Evolutionary conservation across 1,139 yeast species (phyloP).

Genomic region (Scheffersomyces titani): DNA sequence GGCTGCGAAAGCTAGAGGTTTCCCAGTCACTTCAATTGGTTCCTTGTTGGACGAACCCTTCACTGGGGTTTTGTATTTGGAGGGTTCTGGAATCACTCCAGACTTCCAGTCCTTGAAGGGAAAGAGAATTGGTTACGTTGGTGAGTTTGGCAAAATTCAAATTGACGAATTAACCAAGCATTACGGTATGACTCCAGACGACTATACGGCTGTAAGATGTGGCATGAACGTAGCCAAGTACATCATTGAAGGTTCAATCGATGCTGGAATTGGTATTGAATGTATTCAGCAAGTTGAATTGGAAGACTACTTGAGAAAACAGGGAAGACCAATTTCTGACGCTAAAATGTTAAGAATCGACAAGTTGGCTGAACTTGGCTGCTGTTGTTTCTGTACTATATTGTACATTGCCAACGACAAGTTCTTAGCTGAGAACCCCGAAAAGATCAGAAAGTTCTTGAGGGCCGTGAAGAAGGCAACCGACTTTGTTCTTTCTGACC

Average conservation of each 20-base stretch:
- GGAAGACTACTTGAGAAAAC: slow-evolving; percentile 48
- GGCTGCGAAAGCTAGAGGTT: slow-evolving; percentile 62
- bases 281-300: slow-evolving; percentile 61
- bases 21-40: slow-evolving; percentile 57
- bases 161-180: slow-evolving; percentile 57
- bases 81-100: slow-evolving; percentile 51
- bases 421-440: slow-evolving; percentile 51
- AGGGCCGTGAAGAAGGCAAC: slow-evolving; percentile 53
- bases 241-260: slow-evolving; percentile 55
- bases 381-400: slow-evolving; percentile 62
- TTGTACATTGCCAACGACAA: slow-evolving; percentile 56
- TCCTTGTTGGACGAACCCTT: slow-evolving; percentile 60
- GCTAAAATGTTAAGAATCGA: slow-evolving; percentile 61
- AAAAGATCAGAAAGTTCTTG: slow-evolving; percentile 45
- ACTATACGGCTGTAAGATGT: slow-evolving; percentile 61
- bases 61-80: slow-evolving; percentile 55
- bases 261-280: slow-evolving; percentile 62
- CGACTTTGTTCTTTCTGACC: slow-evolving; percentile 45
- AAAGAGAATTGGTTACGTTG: slow-evolving; percentile 57
- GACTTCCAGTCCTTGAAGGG: slow-evolving; percentile 56
- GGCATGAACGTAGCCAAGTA: slow-evolving; percentile 63
- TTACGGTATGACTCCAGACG: slow-evolving; percentile 56
- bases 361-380: slow-evolving; percentile 57
- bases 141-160: slow-evolving; percentile 62
- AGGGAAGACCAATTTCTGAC: slow-evolving; percentile 47